Conservation (phyloP, 345 rosid species). For the Firmiana major region DNA sequence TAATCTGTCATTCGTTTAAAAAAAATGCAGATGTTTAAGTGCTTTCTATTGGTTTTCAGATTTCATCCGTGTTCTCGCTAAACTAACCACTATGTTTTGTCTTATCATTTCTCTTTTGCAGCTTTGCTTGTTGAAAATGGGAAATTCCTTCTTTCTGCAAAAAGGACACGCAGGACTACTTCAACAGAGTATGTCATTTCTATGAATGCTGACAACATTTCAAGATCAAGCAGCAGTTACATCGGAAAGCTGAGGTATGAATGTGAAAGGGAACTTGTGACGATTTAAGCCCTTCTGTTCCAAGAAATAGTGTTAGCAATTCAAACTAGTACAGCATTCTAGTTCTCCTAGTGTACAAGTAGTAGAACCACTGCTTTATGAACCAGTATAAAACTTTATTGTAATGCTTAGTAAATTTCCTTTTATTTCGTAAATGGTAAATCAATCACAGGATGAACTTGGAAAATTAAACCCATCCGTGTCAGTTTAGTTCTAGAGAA, state of each 20-base stretch:
- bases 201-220: slow-evolving; percentile 60
- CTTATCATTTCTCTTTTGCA: slow-evolving; percentile 14
- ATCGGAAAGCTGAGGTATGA: slow-evolving; percentile 62
- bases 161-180: slow-evolving; percentile 58
- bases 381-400: no score
- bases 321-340: neutral
- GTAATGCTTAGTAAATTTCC: neutral
- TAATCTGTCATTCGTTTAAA: neutral
- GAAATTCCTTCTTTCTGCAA: slow-evolving; percentile 66
- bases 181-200: slow-evolving; percentile 61
- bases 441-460: neutral
- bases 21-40: neutral
- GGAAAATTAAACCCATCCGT: neutral
- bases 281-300: neutral
- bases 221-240: slow-evolving; percentile 58
- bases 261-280: neutral
- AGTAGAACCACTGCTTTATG: neutral
- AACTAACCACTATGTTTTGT: neutral
- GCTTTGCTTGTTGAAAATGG: slow-evolving; percentile 59
- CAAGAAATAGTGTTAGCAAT: neutral
- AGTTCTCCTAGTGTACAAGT: neutral
- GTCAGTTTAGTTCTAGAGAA: no score
- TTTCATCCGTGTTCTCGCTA: neutral
- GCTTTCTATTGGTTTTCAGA: neutral
- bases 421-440: neutral